A percentile compares a stretch with the other conserved stretches of the same genome.
These are phyloP conservation scores for Aegilops longissima DNA, from an alignment of 176 grass and related monocot genomes.

Conservation along the genomic window DNA sequence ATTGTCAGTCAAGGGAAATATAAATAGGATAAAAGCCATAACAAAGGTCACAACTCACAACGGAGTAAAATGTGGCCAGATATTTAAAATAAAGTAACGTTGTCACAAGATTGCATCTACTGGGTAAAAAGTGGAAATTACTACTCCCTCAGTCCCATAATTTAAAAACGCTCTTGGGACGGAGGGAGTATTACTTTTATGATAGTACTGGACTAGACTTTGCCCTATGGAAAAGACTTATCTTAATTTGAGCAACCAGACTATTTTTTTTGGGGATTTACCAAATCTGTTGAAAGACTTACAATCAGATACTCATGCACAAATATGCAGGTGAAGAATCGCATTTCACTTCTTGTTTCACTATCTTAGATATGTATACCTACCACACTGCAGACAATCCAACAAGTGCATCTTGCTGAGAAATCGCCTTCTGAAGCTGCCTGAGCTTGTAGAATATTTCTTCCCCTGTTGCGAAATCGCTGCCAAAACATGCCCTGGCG, in stretches of 20 bases:
- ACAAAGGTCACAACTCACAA: neutral
- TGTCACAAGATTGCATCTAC: neutral
- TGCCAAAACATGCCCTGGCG: constrained; percentile 51
- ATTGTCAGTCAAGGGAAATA: neutral
- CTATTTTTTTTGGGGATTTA: neutral
- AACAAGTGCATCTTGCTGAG: neutral
- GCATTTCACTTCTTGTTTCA: neutral
- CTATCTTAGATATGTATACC: neutral
- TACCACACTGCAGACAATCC: constrained; percentile 18
- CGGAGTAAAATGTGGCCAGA: neutral
- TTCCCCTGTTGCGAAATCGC: neutral
- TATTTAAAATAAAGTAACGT: neutral
- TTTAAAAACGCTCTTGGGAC: too few species aligned
- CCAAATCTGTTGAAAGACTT: neutral
- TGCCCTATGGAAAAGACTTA: neutral
- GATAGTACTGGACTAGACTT: neutral
- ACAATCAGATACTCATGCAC: neutral
- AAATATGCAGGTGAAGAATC: neutral
- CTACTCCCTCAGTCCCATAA: neutral
- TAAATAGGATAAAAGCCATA: neutral
- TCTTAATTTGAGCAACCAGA: neutral
- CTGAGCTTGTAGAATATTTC: constrained; percentile 27
- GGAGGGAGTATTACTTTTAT: neutral
- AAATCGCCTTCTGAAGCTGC: constrained; percentile 16
- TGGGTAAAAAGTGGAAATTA: neutral